Evolutionary conservation across 1,284 basidiomycete species (phyloP).

Genomic region (Microbotryum intermedium): DNA sequence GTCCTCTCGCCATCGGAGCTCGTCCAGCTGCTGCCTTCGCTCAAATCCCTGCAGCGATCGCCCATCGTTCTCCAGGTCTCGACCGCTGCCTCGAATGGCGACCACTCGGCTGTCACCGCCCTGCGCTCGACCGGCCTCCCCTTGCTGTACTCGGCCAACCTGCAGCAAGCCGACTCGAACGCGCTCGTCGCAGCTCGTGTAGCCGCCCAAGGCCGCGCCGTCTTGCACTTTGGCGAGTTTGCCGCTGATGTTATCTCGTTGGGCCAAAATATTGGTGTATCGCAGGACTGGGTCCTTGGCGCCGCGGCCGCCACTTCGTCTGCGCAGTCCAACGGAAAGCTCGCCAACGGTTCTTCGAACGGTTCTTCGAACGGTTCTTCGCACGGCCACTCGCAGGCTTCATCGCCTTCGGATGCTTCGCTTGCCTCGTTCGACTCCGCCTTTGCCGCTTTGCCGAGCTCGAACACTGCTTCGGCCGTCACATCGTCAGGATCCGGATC

Average conservation of each 20-base stretch:
- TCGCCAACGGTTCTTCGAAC: slow-evolving; percentile 19
- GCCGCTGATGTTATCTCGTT: not conserved
- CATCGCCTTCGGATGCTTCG: not conserved
- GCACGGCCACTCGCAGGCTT: not conserved
- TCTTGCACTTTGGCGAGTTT: slow-evolving; percentile 34
- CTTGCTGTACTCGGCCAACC: slow-evolving; percentile 36
- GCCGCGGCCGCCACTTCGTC: no score
- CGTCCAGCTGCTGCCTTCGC: slow-evolving; percentile 18
- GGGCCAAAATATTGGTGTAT: no score
- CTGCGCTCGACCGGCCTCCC: slow-evolving; percentile 38
- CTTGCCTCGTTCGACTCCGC: slow-evolving; percentile 12
- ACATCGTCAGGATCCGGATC: slow-evolving; percentile 7
- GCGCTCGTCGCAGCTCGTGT: slow-evolving; percentile 38
- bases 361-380: not conserved
- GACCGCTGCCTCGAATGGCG: slow-evolving; percentile 21
- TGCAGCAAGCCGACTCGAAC: slow-evolving; percentile 35
- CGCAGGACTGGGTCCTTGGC: no score
- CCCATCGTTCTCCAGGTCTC: slow-evolving; percentile 29
- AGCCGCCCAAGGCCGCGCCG: slow-evolving; percentile 34
- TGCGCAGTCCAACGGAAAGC: no score
- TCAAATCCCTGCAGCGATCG: slow-evolving; percentile 12
- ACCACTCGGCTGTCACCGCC: slow-evolving; percentile 38
- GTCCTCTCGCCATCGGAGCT: slow-evolving; percentile 13
- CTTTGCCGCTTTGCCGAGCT: slow-evolving; percentile 9
- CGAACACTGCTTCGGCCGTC: slow-evolving; percentile 4